Evolutionary conservation across 2,329 filamentous ascomycete genomes (phyloP).

Genomic region (Penicillium hesseltinei): DNA sequence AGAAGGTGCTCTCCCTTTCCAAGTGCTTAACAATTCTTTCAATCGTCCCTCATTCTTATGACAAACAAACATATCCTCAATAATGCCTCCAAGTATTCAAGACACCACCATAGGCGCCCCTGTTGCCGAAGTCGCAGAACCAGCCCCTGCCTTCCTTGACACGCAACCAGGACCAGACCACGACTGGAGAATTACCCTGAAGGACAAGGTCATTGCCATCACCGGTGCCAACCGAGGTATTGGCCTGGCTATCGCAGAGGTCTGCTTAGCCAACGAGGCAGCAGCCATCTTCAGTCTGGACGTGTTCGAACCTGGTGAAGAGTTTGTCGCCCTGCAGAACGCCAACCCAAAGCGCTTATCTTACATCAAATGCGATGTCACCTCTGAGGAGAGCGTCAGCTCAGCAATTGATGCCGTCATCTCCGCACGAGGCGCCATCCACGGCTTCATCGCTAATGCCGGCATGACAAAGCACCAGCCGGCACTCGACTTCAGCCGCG

Average conservation of each 20-base stretch:
- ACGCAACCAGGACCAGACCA: not conserved
- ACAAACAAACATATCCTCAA: not conserved
- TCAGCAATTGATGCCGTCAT: not conserved
- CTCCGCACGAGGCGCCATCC: not conserved
- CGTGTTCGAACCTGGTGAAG: conserved; percentile 37
- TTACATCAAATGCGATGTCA: conserved; percentile 50
- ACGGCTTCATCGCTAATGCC: conserved; percentile 1
- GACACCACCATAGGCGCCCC: not conserved
- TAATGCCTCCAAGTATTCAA: not conserved
- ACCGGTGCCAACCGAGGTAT: conserved; percentile 35
- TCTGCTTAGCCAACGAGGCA: conserved; percentile 48
- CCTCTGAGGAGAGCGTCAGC: conserved; percentile 40
- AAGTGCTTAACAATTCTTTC: not conserved
- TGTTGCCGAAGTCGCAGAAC: not conserved
- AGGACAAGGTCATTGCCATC: conserved; percentile 41
- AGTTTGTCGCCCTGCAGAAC: conserved; percentile 39
- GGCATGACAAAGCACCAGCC: conserved; percentile 49
- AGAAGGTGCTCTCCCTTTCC: not conserved
- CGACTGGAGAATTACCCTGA: conserved; percentile 47
- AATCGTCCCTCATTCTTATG: not conserved
- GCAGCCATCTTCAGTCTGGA: conserved; percentile 44
- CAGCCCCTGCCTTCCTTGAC: not conserved
- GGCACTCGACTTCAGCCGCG: conserved; percentile 45
- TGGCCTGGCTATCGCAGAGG: conserved; percentile 49
- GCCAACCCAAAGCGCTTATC: conserved; percentile 42